Conservation (phyloP, 2,329 filamentous ascomycete genomes). For the Penicillium sp. region DNA sequence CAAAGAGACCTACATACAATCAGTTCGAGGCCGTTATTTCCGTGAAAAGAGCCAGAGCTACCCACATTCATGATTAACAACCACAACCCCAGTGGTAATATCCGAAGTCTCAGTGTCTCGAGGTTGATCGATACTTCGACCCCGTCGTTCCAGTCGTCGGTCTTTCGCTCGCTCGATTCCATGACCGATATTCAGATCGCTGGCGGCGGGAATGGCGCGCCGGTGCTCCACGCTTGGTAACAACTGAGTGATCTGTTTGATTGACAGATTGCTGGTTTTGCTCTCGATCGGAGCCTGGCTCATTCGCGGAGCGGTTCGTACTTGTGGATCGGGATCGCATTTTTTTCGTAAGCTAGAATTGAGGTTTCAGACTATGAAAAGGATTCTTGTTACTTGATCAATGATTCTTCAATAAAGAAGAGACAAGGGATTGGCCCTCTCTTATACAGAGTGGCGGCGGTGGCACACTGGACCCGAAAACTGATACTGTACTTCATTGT, state of each 20-base stretch:
- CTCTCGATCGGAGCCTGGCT: not conserved
- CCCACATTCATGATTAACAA: not conserved
- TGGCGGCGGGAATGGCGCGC: constrained; percentile 1
- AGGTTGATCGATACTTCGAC: not conserved
- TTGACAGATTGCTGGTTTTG: not conserved
- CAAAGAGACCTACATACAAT: no score
- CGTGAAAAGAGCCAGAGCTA: no score
- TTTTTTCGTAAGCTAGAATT: not conserved
- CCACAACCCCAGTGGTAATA: not conserved
- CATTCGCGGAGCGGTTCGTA: not conserved
- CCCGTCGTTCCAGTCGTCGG: constrained; percentile 1
- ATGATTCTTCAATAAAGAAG: not conserved
- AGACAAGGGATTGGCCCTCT: not conserved
- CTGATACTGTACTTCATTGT: constrained; percentile 6
- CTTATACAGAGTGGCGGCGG: constrained; percentile 10
- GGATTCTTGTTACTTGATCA: not conserved
- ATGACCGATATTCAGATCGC: constrained; percentile 1
- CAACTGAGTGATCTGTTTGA: constrained; percentile 1
- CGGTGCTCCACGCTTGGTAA: constrained; percentile 6
- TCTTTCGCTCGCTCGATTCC: not conserved
- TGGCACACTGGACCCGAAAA: not conserved
- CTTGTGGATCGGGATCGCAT: not conserved
- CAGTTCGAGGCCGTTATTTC: no score
- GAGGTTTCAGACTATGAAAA: no score
- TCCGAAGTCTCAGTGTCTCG: not conserved